Base-by-base conservation (phyloP, 495 filamentous ascomycete genomes). In the Penicillium paradoxum region DNA sequence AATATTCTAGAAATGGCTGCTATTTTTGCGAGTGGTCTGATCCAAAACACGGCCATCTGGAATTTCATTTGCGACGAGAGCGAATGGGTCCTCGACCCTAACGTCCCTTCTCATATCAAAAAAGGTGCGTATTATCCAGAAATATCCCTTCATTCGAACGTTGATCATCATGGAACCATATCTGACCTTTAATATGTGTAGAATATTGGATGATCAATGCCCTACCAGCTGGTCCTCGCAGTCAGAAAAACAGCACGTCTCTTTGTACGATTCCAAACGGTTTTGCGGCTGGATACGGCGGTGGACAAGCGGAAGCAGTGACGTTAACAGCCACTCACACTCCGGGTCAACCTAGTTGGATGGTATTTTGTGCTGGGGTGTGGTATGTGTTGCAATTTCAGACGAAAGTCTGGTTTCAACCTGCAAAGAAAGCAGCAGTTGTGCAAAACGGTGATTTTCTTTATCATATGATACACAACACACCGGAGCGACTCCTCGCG, bases 401-500 rank as follows among this genome's bases (percentile, higher is more conserved):
- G 41, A 44, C 41, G 41, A 27, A 29, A 27, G 22, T 44, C 41
- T 44, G 41, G 41, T 44, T 9, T 44, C 41, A 44, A 44, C 41
- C 41, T 44, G 41, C 41, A 44, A 13, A 44, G 14, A 44, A 44
- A 44, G 41, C 41, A 29, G 41, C 41, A 44, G 41, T 44, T 44
- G 41, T 44, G 41, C n/a, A 29, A 44, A 44, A 44, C 41, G 22
- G 22, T 44, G 41, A 44, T 30, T 44, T 44, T 9, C 41, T 44
- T 30, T 30, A 32, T 30, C 0, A 32, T 15, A 45, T 45, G 42
- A 29, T 45, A 9, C 25, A 30, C 8, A 45, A 45, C 42, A 45
- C 42, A 45, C 42, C 25, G 15, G 42, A 45, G 42, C 42, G 42
- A 45, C 42, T 45, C 42, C 42, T 45, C 42, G 42, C 42, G 25